Evolutionary conservation across 1,139 yeast genomes (phyloP), one percentile per base, ranked within the genome.

Genomic region (Groenewaldozyma auringiensis): DNA sequence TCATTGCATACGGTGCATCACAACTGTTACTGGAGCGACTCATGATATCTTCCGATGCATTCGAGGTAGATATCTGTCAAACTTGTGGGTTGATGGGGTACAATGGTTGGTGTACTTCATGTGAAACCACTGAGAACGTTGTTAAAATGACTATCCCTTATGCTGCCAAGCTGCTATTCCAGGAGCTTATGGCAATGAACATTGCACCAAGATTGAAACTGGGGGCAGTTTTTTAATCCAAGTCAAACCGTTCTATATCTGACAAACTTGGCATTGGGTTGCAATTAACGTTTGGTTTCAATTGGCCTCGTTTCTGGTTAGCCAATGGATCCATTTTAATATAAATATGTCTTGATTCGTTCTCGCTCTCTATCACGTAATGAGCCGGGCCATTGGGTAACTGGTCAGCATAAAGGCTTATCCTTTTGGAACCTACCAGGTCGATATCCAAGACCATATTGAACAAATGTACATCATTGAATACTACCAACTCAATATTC

Each of bases 1-100:
- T 92, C 55, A 94, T 92, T 69, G 99, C 99, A 0, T 92, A 94
- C 60, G 99, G 99, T 62, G 99, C 99, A 0, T 89, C 97, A 2
- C 97, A 92, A 65, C 72, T 92, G 56, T 74, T 92, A 57, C 71
- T 92, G 52, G 99, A 92, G 67, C 81, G 99, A 67, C 76, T 92
- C 59, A 94, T 92, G 99, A 70, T 92, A 47, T 86, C 96, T 37
- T 89, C 97, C 0, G 99, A 92, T 71, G 97, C 96, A 0, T 92
- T 92, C 63, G 96, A 94, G 58, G 96, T 92, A 36, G 97, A 92
- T 62, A 81, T 92, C 32, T 92, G 99, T 70, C 85, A 85, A 61
- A 72, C 77, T 44, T 92, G 99, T 75, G 98, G 98, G n/a, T 75
- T 94, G 55, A 87, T 92, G 96, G 97, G 98, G 32, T 87, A 92